Base-by-base conservation (phyloP, 257 asterid species). In the Gentiana macrophylla region DNA sequence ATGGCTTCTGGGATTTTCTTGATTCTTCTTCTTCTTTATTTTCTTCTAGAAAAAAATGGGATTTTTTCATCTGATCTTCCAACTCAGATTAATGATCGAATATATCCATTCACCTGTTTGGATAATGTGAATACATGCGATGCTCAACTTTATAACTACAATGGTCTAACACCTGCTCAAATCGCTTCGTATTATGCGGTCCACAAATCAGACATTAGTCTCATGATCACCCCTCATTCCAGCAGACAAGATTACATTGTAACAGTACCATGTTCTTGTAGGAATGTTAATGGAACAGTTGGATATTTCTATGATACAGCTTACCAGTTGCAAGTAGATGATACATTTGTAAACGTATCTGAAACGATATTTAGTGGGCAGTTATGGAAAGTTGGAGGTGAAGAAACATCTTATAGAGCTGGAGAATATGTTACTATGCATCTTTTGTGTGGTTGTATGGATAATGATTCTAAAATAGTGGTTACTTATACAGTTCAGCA, bases 361-460 rank as follows among this genome's bases (percentile, higher is more conserved):
- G 47, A 2, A 53, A 55, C 51, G 54, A 52, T 55, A 6, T 88
- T 75, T 35, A 88, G 91, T 44, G 88, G 91, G n/a, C 73, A 79
- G 60, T 86, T 61, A 4, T 84, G 88, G 77, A 43, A 54, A 66
- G 86, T 70, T 56, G 69, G 49, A 46, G 86, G 68, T 35, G 72
- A 62, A 48, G 71, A 77, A 36, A 60, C 46, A 12, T 59, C 49
- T 62, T 62, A 73, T 45, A 35, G 0, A 2, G 13, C 54, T 0
- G 79, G 83, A 44, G 49, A 3, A 0, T 59, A 72, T 32, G 76
- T 72, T 49, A 71, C 66, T 8, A 47, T 84, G 59, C 73, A 84
- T 74, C 86, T 88, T 35, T 32, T 81, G 33, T 88, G 96, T 70
- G 94, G 94, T n/a, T 84, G 88, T 66, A 71, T 71, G 8, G 90